Conservation (phyloP, 352 stramenopile species). For the Globisporangium middletonii region DNA sequence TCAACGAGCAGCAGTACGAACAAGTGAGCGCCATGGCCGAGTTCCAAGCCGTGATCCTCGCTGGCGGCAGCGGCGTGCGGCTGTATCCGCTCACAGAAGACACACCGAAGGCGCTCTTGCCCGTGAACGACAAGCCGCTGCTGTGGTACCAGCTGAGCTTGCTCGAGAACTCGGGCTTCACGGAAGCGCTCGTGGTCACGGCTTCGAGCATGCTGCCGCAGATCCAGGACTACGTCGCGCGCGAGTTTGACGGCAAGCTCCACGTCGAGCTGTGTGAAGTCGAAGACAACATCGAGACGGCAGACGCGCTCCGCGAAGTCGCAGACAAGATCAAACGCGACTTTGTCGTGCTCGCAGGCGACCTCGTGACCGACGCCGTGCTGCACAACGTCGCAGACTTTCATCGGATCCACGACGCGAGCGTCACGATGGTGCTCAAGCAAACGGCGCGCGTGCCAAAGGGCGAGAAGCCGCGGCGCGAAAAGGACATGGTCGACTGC, state of each 20-base stretch:
- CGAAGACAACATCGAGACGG: conserved; percentile 65
- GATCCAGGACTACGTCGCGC: conserved; percentile 73
- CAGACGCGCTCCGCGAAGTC: conserved; percentile 62
- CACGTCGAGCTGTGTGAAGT: conserved; percentile 72
- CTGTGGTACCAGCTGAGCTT: conserved; percentile 81
- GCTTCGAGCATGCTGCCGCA: conserved; percentile 46
- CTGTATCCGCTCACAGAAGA: conserved; percentile 77
- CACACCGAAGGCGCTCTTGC: conserved; percentile 67
- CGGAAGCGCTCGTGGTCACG: conserved; percentile 67
- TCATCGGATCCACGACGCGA: conserved; percentile 79
- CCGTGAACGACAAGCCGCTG: conserved; percentile 53
- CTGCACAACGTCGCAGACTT: conserved; percentile 79
- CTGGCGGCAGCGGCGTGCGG: conserved; percentile 69
- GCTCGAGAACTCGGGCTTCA: conserved; percentile 76
- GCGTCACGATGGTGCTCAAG: conserved; percentile 78
- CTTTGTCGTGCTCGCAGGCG: conserved; percentile 77
- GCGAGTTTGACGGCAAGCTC: conserved; percentile 79
- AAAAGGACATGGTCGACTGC: conserved; percentile 82
- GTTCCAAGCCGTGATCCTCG: conserved; percentile 82
- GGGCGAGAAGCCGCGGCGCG: conserved; percentile 63
- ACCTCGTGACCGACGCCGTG: conserved; percentile 75
- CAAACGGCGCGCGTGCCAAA: conserved; percentile 19
- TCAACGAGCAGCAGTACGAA: not conserved
- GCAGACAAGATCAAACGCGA: conserved; percentile 75
- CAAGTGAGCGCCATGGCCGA: conserved; percentile 44